phyloP scores from a whole-genome alignment of 306 rosid species.

The Trifolium repens region DNA sequence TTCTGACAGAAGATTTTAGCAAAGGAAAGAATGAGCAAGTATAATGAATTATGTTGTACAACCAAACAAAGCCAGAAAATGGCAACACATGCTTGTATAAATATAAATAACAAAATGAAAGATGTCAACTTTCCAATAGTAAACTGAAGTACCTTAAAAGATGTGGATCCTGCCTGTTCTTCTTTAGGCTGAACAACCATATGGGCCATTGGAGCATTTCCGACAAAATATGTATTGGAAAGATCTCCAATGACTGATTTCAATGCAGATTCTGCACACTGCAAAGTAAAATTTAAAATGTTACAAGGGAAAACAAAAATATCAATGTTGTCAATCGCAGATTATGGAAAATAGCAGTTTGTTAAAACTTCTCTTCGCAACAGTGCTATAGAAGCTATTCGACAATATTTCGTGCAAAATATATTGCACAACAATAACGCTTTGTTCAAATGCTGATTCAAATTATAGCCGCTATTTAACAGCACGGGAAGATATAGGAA shows the following conservation, averaged over 20 bases:
- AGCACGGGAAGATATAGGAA: not conserved
- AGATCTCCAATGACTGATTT: slow-evolving; percentile 80
- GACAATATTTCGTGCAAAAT: too few relatives aligned
- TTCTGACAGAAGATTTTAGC: slow-evolving; percentile 52
- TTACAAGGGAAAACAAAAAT: slow-evolving; percentile 11
- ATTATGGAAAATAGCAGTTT: not conserved
- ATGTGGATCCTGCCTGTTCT: slow-evolving; percentile 43
- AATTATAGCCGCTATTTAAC: not conserved
- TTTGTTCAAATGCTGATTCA: not conserved
- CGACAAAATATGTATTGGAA: slow-evolving; percentile 85
- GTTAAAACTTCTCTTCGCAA: not conserved
- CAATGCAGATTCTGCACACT: slow-evolving; percentile 93
- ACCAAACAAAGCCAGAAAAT: not conserved
- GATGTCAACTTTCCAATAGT: not conserved
- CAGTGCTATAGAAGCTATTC: not conserved
- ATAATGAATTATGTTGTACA: slow-evolving; percentile 17
- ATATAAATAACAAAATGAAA: not conserved
- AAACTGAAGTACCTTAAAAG: slow-evolving; percentile 62
- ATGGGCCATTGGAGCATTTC: slow-evolving; percentile 96
- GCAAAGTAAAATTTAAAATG: slow-evolving; percentile 36
- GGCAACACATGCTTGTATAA: not conserved
- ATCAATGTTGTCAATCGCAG: not conserved
- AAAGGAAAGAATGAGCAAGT: slow-evolving; percentile 21
- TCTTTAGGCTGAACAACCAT: slow-evolving; percentile 63
- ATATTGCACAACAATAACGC: not conserved